Base-by-base conservation (phyloP, 441 rosid species). In the Erodium trifolium region DNA sequence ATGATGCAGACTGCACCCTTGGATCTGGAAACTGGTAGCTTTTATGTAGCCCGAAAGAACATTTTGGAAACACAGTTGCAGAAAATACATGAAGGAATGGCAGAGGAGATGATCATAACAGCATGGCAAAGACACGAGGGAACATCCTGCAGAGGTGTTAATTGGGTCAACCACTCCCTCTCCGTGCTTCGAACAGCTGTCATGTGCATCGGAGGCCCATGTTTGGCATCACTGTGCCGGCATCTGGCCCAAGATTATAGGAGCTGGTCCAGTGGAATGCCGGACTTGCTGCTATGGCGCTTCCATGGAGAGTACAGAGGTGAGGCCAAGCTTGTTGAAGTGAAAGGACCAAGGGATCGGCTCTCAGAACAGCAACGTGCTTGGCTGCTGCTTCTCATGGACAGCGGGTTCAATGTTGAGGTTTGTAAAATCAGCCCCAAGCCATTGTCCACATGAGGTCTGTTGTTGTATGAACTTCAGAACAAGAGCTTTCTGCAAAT, bases 191-290 rank as follows among this genome's bases (percentile, higher is more conserved):
- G 93, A 19, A 96, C 93, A 68, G 93, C 93, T 65, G 97, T 89
- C 75, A 72, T 87, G 41, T 89, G 97, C 71, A 80, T 84, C 37
- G 85, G 91, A 34, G 95, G 95, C 35, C 66, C 83, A 66, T 84
- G 95, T 81, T 76, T 93, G 80, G 95, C 95, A 59, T 81, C 93
- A 2, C 74, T 91, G 45, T 93, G 93, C 63, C 79, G 85, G 49
- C 76, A 83, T 71, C 84, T 91, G 47, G 87, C 92, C 65, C 93
- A 86, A 82, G 99, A 89, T 72, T 89, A 91, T 53, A 75, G 76
- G 45, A 91, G 89, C 73, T 93, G 98, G 98, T 88, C 92, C 12
- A 85, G 93, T 55, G 98, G 99, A 77, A 89, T 93, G 95, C 99
- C 99, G 7, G 96, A 93, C 84, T 78, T 93, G 41, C 78, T 91